Evolutionary conservation across 176 grass and related monocot species (phyloP), one percentile per base, ranked within the genome.

Genomic region (Triticum dicoccoides): DNA sequence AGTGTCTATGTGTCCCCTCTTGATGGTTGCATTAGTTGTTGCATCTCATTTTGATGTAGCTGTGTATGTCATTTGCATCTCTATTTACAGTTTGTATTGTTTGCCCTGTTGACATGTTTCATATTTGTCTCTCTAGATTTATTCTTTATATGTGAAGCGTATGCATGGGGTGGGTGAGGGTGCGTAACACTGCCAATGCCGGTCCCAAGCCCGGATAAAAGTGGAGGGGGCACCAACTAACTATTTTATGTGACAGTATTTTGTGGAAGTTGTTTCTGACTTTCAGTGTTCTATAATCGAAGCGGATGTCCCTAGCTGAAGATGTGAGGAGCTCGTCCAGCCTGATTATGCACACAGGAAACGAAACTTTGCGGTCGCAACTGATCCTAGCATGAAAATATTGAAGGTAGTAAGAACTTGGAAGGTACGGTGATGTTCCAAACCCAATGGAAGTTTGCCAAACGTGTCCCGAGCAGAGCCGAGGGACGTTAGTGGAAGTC

Each of bases 181-280:
- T 82, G 88, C 38, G 39, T 86, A 90, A 90, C 78, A 90, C 88
- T 86, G 83, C 83, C 88, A 30, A 69, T 86, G 88, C 83, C 51
- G 83, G 83, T 86, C 83, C 83, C 83, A 90, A 82, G 83, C 88
- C 83, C 88, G 79, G 88, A 86, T 59, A 59, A 59, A 59, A 59
- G 54, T 59, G 54, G 54, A 59, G 54, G 54, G 54, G 3, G 54
- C 54, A 63, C 82, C 77, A 21, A 59, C 54, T 59, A 21, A 21
- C 6, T 20, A 59, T 59, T 59, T 1, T 45, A 45, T 12, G 44
- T 45, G 3, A 44, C 10, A 44, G 42, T 11, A 20, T 20, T 52
- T 58, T 58, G 52, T 0, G 17, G 52, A 58, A 58, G 52, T 58
- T 58, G 17, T 58, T 58, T 58, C 52, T 20, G 52, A 7, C 15